Percentiles rank a stretch among this genome's conserved stretches.
Conservation (phyloP, 1,284 basidiomycete genomes). For the Ceratobasidium theobromae region DNA sequence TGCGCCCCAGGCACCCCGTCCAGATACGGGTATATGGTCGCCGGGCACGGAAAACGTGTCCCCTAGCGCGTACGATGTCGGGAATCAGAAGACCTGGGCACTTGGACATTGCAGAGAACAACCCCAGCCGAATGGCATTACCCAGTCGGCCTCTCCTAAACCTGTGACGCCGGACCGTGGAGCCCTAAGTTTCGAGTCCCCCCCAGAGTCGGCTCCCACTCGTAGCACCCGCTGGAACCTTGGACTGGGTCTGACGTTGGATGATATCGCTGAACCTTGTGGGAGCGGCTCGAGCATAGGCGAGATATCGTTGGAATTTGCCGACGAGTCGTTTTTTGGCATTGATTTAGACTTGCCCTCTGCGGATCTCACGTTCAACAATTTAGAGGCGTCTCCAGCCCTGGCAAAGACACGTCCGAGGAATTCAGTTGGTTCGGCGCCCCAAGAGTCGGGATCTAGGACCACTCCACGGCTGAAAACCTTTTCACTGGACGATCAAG, state of each 20-base stretch:
- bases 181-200: neutral
- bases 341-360: neutral
- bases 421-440: neutral
- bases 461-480: neutral
- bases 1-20: conserved; percentile 4
- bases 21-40: conserved; percentile 12
- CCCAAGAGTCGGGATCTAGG: neutral
- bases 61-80: neutral
- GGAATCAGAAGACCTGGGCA: neutral
- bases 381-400: neutral
- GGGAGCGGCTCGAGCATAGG: neutral
- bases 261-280: neutral
- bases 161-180: neutral
- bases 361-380: neutral
- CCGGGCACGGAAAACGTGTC: neutral
- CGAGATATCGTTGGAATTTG: neutral
- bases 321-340: neutral
- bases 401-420: neutral
- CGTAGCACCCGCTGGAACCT: conserved; percentile 4
- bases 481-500: neutral
- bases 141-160: neutral
- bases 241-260: conserved; percentile 10
- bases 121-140: neutral
- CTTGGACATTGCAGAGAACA: neutral
- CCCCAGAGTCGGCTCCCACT: neutral